Base-by-base conservation (phyloP, 2,329 filamentous ascomycete species). In the Aspergillus pseudoglaucus region DNA sequence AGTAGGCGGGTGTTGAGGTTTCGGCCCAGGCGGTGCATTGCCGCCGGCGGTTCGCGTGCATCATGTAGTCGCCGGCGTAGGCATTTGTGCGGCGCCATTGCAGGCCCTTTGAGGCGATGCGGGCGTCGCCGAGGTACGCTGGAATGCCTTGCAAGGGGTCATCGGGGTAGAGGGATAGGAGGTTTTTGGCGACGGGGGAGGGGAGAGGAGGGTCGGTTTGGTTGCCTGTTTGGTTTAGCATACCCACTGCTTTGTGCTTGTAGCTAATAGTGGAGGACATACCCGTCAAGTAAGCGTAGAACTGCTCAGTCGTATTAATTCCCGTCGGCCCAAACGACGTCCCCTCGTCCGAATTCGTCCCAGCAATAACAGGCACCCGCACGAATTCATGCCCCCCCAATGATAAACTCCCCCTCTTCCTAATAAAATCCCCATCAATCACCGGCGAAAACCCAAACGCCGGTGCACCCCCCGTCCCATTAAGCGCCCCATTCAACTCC, bases 291-390 rank as follows among this genome's bases (percentile, higher is more conserved):
- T 64, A 68, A 17, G 62, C 58, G 40, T 69, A 63, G 57, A 83
- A 79, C 44, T 82, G 72, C 14, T 67, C 72, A 9, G 72, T 76
- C 1, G 75, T 80, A 58, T 83, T 77, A 51, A 84, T 75, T 14
- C 75, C 76, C 5, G 51, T 61, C 9, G 74, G 72, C 0, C 72
- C 76, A 56, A 84, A 84, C 1, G 70, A 68, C 1, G 76, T 77
- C 2, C 82, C 84, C 60, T 88, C 84, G 55, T 87, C 84, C 1
- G 76, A 77, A 61, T 85, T 87, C 32, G 76, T 76, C 6, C 85
- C 84, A 30, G 76, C 69, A 6, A 88, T 71, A 37, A 86, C 75
- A 1, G 83, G 81, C 0, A 87, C 80, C 45, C 80, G 74, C 47
- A 85, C 77, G 53, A 86, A 85, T 15, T 75, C 74, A 42, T 82